Base-by-base conservation (phyloP, 2,329 filamentous ascomycete genomes). In the Aspergillus cejpii region DNA sequence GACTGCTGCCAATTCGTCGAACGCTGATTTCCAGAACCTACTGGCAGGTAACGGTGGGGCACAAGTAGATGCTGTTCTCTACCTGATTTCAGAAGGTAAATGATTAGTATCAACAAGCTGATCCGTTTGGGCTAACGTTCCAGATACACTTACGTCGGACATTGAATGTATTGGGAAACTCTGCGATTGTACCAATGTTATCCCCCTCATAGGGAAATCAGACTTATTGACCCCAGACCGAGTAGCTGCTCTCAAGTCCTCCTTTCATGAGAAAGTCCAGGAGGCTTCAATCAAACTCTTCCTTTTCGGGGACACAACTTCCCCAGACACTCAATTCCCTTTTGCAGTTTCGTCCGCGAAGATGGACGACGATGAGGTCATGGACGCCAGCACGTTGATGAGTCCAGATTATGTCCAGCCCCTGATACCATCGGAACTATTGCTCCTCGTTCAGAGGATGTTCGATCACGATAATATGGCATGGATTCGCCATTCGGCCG, bases 371-470 rank as follows among this genome's bases (percentile, higher is more conserved):
- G 71, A 81, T 48, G 87, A 95, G 29, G 81, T 77, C 34, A 94
- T 97, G 83, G 91, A 97, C 63, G 91, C 90, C 14, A 95, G 88
- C 58, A 74, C 94, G 0, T 76, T 97, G 14, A 97, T 97, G 91
- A 89, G 83, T 44, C 84, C 90, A 1, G 86, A 92, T 57, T 97
- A 96, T 61, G 73, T 92, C 11, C 84, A 87, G 49, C 91, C 91
- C 1, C 74, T 96, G 3, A 69, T 86, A 2, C 68, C 78, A 0
- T 92, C 88, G 6, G 90, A 97, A 45, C 77, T 97, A 2, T 59
- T 66, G 4, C 65, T 70, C 6, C 73, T 97, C 1, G 78, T 94
- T n/a, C 72, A 80, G 6, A 78, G 79, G 14, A 71, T 96, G 0
- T 90, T 97, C 56, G 83, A 88, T 37, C 76, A 78, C 3, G 83